Base-by-base conservation (phyloP, 257 asterid species). In the Lantana camara region DNA sequence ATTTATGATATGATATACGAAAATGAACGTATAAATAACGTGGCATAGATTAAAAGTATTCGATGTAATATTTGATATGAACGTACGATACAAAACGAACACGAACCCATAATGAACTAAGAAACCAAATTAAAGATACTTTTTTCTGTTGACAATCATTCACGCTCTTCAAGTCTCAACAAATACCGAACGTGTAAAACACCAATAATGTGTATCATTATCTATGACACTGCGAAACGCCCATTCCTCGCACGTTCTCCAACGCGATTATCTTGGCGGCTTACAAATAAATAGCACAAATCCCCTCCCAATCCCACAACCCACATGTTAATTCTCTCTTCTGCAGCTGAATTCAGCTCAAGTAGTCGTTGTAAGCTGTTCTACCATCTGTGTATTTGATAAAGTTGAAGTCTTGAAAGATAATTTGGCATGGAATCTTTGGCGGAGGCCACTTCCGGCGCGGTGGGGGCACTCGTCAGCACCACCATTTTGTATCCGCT, bases 371-470 rank as follows among this genome's bases (percentile, higher is more conserved):
- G 4, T 32, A 15, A 2, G 24, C 27, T 24, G 3, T 13, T 37
- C 34, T 21, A 14, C 23, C 9, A 5, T 23, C 21, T 11, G 48
- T 52, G 3, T 46, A 51, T 22, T 20, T 21, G 65, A 21, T n/a
- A 57, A 16, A 63, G 67, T 32, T 58, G 45, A 32, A 56, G 21
- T 17, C 34, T 60, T 22, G 69, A 32, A 22, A 73, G 80, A 77
- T 27, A 27, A 63, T 38, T 45, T 55, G 79, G 58, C 58, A 75
- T 92, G 89, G 98, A 92, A 60, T 85, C 96, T 9, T 7, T 87
- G 50, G 89, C 82, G 56, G 98, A 92, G 77, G 98, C 98, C 59
- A 77, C 96, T 6, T 82, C 98, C 7, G 98, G 97, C 54, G 98
- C 98, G 37, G 73, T 92, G 62, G 98, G 98, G 64, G 69, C 98